Conservation (phyloP, 1,139 yeast species). For the Taphrina pruni region DNA sequence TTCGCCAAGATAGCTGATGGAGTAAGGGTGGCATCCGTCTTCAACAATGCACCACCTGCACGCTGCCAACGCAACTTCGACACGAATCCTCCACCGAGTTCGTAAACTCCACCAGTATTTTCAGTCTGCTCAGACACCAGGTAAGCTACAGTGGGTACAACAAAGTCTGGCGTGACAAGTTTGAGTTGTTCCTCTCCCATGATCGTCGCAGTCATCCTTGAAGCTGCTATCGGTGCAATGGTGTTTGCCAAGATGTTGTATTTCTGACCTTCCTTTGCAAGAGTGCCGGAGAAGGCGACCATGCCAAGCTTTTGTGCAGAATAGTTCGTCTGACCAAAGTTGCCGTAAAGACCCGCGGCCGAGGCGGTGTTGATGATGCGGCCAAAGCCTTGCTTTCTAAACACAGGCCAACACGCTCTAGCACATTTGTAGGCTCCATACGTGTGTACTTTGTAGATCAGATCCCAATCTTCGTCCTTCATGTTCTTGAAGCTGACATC, state of each 20-base stretch:
- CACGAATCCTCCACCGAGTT: slow-evolving; percentile 92
- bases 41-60: slow-evolving; percentile 81
- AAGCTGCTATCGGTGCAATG: slow-evolving; percentile 92
- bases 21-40: slow-evolving; percentile 76
- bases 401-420: slow-evolving; percentile 90
- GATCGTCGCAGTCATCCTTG: slow-evolving; percentile 92
- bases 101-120: slow-evolving; percentile 77
- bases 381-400: slow-evolving; percentile 84
- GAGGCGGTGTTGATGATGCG: slow-evolving; percentile 90
- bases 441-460: slow-evolving; percentile 84
- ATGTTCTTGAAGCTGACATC: slow-evolving; percentile 71
- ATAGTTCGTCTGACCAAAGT: slow-evolving; percentile 96
- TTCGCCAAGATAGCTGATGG: slow-evolving; percentile 82
- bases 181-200: slow-evolving; percentile 85
- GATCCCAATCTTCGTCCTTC: slow-evolving; percentile 77
- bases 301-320: slow-evolving; percentile 91
- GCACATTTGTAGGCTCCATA: slow-evolving; percentile 88
- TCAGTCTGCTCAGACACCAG: slow-evolving; percentile 69
- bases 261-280: slow-evolving; percentile 90
- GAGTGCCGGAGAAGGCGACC: slow-evolving; percentile 89
- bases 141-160: slow-evolving; percentile 86
- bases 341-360: slow-evolving; percentile 96
- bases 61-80: slow-evolving; percentile 96
- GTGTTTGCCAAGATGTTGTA: slow-evolving; percentile 83
- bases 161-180: slow-evolving; percentile 81